These are phyloP conservation scores for Nitzschia sp. DNA, from an alignment of 108 stramenopile species.

Conservation along the genomic window DNA sequence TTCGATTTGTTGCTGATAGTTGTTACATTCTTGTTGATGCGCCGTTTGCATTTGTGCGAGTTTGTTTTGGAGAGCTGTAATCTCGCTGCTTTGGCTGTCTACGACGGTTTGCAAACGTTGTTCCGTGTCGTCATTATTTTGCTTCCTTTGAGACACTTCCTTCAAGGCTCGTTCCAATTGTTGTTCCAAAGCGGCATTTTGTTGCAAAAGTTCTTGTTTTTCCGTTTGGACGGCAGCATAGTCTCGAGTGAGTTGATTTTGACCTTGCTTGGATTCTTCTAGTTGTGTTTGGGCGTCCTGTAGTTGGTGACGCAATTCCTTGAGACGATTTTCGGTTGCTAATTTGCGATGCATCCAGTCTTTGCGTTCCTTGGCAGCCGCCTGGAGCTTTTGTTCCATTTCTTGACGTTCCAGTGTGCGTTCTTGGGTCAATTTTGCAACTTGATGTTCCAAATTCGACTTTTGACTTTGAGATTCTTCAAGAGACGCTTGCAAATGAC, in stretches of 20 bases:
- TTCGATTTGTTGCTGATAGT: not conserved
- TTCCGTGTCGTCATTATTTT: not conserved
- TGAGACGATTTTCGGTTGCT: constrained; percentile 34
- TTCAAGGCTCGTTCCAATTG: constrained; percentile 3
- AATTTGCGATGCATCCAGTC: constrained; percentile 31
- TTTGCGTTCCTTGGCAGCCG: constrained; percentile 21
- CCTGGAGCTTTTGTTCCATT: constrained; percentile 18
- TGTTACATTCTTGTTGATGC: not conserved
- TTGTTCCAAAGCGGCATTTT: constrained; percentile 6
- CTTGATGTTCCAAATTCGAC: constrained; percentile 1
- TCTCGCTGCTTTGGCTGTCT: not conserved
- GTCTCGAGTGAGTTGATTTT: constrained; percentile 18
- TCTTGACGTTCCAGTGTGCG: not conserved
- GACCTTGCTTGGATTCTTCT: constrained; percentile 9
- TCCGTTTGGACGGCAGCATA: constrained; percentile 6
- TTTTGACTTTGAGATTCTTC: not conserved
- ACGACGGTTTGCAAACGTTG: not conserved
- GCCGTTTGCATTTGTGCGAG: not conserved
- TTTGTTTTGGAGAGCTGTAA: not conserved
- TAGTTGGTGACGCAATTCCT: constrained; percentile 29
- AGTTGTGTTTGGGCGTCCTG: constrained; percentile 18
- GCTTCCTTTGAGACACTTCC: not conserved
- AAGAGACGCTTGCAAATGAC: constrained; percentile 1
- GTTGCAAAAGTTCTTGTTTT: constrained; percentile 15
- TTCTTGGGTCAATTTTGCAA: not conserved